Evolutionary conservation across 2,329 filamentous ascomycete genomes (phyloP).

Genomic region (Diaporthe citrichinensis): DNA sequence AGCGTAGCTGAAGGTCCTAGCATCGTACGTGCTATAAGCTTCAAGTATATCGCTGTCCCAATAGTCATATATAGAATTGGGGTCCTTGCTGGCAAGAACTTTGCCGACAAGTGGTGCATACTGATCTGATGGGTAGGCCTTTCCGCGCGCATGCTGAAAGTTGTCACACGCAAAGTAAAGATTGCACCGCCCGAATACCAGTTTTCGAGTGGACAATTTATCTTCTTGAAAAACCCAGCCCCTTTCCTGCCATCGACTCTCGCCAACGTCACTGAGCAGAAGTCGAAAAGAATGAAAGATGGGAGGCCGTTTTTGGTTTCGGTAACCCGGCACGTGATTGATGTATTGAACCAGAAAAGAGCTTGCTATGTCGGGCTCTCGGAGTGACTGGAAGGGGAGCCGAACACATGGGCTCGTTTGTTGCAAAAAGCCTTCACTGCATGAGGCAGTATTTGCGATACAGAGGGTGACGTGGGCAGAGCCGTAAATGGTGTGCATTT

Average conservation of each 20-base stretch:
- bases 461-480: background rate
- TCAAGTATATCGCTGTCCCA: background rate
- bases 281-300: background rate
- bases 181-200: background rate
- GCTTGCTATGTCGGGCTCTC: background rate
- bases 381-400: background rate
- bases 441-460: background rate
- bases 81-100: rapidly evolving
- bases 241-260: background rate
- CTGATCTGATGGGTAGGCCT: background rate
- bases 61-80: rapidly evolving
- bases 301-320: no score
- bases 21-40: background rate
- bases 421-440: background rate
- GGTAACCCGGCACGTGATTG: background rate
- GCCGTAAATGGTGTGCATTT: background rate
- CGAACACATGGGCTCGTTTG: background rate
- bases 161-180: background rate
- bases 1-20: background rate
- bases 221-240: background rate
- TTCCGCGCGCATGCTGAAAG: background rate
- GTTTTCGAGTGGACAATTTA: background rate
- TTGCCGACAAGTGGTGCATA: background rate
- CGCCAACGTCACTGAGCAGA: rapidly evolving
- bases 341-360: background rate